Base-by-base conservation (phyloP, 1,284 basidiomycete species). In the Heliocybe sulcata region DNA sequence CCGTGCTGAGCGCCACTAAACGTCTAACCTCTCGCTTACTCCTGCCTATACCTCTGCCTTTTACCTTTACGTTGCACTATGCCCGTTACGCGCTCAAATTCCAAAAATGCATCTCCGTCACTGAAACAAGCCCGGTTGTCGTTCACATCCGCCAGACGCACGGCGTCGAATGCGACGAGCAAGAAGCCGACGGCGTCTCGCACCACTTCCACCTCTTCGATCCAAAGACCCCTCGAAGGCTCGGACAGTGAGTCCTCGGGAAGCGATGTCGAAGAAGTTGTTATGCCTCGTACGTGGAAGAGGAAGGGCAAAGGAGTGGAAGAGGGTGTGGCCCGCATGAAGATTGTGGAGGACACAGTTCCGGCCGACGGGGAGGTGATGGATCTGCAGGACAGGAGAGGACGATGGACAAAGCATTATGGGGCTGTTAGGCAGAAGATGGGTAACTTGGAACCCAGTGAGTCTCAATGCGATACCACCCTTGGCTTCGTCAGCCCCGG, bases 401-500 rank as follows among this genome's bases (percentile, higher is more conserved):
- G 69, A 38, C 74, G 71, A 51, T 90, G 83, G 74, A 72, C 69
- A 45, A 76, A 73, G 55, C 64, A 72, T n/a, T 74, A 70, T 60
- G 71, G 68, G 47, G 70, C 72, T 27, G 79, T 80, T 3, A 74
- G 75, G 63, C 68, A 65, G 54, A 80, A 75, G 62, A 83, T 81
- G 80, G 85, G 82, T 0, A 58, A 78, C 52, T 55, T 82, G 29
- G 65, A 73, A 54, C 77, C 85, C 14, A 79, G 89, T 92, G 63
- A 70, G 85, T 74, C 20, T 45, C 33, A 16, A 53, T 42, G 51
- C 19, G 19, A 47, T 47, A n/a, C 20, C 19, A 20, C 20, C 45
- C 45, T 25, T 11, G 9, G 9, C 19, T 9, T 20, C 19, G 45
- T 47, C 45, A n/a, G 45, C 19, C 23, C 33, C 8, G 45, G 10